Percentiles rank a stretch among this genome's conserved stretches.
Evolutionary conservation across 495 filamentous ascomycete species (phyloP).

Genomic region (Lophium mytilinum): DNA sequence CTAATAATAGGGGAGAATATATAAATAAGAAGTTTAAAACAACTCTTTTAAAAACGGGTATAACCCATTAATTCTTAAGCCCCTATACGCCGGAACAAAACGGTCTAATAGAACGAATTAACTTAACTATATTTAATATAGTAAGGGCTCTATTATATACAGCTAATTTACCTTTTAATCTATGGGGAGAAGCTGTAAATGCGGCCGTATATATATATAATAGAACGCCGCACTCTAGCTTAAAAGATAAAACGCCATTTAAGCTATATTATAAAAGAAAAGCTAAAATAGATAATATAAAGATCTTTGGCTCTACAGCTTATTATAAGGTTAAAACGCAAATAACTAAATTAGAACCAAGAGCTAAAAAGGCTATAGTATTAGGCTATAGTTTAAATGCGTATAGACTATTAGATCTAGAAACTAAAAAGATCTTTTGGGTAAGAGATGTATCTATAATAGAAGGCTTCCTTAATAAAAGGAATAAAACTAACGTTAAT

Average conservation of each 20-base stretch:
- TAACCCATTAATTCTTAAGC: neutral
- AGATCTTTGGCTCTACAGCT: too few species aligned
- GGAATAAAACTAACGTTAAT: too few species aligned
- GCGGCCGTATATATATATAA: neutral
- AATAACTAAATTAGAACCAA: too few species aligned
- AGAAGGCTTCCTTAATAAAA: neutral
- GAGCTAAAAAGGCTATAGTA: too few species aligned
- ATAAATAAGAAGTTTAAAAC: neutral
- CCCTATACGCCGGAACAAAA: neutral
- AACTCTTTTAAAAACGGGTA: too few species aligned
- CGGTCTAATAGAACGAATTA: neutral
- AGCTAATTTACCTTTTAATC: neutral
- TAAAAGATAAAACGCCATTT: too few species aligned
- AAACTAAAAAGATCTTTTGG: neutral
- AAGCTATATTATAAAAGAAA: too few species aligned
- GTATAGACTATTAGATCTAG: too few species aligned
- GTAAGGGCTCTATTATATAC: neutral
- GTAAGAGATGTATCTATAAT: neutral
- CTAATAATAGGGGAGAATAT: neutral
- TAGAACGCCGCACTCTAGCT: too few species aligned
- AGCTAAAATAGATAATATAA: too few species aligned
- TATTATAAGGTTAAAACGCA: too few species aligned
- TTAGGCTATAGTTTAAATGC: too few species aligned
- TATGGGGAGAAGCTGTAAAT: neutral
- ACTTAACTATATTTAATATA: neutral